These are phyloP conservation scores for Podaxis pistillaris DNA, from an alignment of 768 basidiomycete genomes.

Conservation along the genomic window DNA sequence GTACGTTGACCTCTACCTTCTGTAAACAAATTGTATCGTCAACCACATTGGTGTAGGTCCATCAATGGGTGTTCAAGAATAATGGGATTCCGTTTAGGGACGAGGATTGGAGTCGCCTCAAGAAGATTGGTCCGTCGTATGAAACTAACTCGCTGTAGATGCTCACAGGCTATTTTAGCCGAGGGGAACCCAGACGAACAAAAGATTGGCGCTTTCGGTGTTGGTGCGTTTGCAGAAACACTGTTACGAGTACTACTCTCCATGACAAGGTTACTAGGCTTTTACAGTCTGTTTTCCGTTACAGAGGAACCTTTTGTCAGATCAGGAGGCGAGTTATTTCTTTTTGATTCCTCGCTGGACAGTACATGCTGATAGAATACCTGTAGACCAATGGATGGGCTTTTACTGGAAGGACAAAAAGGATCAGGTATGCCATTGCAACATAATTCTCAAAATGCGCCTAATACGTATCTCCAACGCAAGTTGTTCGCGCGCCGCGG, in stretches of 20 bases:
- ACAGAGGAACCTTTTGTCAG: conserved; percentile 83
- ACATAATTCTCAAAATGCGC: conserved; percentile 1
- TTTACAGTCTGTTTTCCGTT: conserved; percentile 80
- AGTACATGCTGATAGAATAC: not conserved
- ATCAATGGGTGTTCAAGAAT: conserved; percentile 85
- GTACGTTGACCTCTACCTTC: conserved; percentile 34
- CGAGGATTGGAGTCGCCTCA: conserved; percentile 86
- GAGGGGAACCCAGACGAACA: conserved; percentile 93
- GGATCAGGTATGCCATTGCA: conserved; percentile 58
- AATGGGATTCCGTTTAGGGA: conserved; percentile 81
- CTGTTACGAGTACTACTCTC: not conserved
- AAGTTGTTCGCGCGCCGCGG: conserved; percentile 86
- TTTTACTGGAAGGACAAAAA: conserved; percentile 96
- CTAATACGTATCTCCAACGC: not conserved
- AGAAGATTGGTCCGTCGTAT: conserved; percentile 71
- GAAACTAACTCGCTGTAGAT: not conserved
- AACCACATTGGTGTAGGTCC: conserved; percentile 43
- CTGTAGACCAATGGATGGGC: conserved; percentile 83
- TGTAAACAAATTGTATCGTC: not conserved
- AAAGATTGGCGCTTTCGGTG: conserved; percentile 94
- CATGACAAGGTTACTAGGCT: conserved; percentile 37
- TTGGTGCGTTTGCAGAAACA: conserved; percentile 44
- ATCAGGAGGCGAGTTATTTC: conserved; percentile 56
- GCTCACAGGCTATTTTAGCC: conserved; percentile 39
- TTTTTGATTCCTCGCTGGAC: conserved; percentile 22